Evolutionary conservation across 176 grass and related monocot species (phyloP).

Genomic region (Carex cristatella): DNA sequence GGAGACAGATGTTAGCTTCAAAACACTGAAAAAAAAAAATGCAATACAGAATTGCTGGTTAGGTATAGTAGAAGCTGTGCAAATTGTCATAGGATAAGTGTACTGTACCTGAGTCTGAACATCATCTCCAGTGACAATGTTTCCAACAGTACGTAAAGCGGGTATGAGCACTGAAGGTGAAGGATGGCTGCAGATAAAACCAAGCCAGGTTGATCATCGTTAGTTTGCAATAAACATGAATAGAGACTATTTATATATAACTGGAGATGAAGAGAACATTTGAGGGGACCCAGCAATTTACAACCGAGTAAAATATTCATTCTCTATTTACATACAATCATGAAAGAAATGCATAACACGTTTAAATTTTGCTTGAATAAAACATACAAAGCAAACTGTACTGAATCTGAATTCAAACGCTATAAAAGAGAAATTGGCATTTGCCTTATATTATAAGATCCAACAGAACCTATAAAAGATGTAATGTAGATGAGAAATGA

Average conservation of each 20-base stretch:
- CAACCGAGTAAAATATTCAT: neutral
- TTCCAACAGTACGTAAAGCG: slow-evolving; percentile 89
- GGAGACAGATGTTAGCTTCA: neutral
- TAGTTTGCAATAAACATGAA: slow-evolving; percentile 7
- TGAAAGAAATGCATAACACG: neutral
- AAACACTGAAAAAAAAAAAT: neutral
- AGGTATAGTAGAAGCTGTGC: neutral
- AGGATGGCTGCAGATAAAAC: slow-evolving; percentile 63
- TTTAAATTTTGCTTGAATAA: neutral
- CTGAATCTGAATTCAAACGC: neutral
- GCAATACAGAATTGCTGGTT: neutral
- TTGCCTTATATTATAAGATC: neutral
- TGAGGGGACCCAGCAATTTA: no score
- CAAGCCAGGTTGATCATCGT: neutral
- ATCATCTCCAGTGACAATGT: slow-evolving; percentile 99
- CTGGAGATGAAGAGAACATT: neutral
- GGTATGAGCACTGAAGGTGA: slow-evolving; percentile 96
- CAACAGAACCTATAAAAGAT: neutral
- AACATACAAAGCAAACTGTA: neutral
- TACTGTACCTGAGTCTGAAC: slow-evolving; percentile 57
- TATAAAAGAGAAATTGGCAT: neutral
- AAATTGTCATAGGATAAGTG: slow-evolving; percentile 4
- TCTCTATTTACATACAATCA: neutral
- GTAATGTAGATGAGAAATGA: neutral
- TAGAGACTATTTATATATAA: neutral